Percentiles rank a stretch among this genome's conserved stretches.
phyloP scores from a whole-genome alignment of 352 stramenopile genomes.

The Phytophthora ramorum region DNA sequence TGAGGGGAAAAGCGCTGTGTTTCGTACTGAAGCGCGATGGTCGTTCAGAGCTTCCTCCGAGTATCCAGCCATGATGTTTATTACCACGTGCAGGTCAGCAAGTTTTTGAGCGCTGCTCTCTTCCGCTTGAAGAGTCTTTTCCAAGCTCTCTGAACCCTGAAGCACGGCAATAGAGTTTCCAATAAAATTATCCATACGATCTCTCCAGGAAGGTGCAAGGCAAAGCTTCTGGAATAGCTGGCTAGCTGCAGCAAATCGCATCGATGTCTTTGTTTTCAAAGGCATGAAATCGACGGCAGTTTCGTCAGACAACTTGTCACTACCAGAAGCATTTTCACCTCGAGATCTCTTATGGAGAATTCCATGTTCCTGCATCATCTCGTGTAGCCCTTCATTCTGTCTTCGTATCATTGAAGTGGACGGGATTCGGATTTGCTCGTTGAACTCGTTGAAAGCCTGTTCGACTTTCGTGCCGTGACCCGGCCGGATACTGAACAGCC shows the following conservation, averaged over 20 bases:
- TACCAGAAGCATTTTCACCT: not conserved
- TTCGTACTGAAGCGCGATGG: conserved; percentile 16
- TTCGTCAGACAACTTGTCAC: not conserved
- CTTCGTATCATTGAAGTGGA: conserved; percentile 17
- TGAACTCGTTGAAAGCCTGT: conserved; percentile 22
- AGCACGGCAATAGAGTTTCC: conserved; percentile 3
- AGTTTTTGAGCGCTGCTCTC: not conserved
- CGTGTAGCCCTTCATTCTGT: conserved; percentile 36
- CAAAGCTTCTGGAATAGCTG: conserved; percentile 42
- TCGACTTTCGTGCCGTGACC: conserved; percentile 6
- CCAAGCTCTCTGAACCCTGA: not conserved
- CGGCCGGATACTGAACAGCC: conserved; percentile 8
- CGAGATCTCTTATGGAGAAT: conserved; percentile 14
- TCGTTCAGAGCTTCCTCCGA: conserved; percentile 32
- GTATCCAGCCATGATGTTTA: conserved; percentile 27
- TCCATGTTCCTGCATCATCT: conserved; percentile 15
- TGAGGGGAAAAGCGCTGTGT: not conserved
- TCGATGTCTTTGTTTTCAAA: conserved; percentile 10
- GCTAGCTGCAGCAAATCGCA: conserved; percentile 34
- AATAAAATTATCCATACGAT: conserved; percentile 21
- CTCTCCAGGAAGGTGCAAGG: conserved; percentile 21
- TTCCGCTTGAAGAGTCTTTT: conserved; percentile 8
- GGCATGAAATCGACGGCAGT: not conserved
- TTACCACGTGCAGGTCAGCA: conserved; percentile 6
- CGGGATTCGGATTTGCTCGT: not conserved